Percentiles rank a stretch among this genome's conserved stretches.
Conservation (phyloP, 192 early-diverging fungal species). For the Umbelopsis sp. region DNA sequence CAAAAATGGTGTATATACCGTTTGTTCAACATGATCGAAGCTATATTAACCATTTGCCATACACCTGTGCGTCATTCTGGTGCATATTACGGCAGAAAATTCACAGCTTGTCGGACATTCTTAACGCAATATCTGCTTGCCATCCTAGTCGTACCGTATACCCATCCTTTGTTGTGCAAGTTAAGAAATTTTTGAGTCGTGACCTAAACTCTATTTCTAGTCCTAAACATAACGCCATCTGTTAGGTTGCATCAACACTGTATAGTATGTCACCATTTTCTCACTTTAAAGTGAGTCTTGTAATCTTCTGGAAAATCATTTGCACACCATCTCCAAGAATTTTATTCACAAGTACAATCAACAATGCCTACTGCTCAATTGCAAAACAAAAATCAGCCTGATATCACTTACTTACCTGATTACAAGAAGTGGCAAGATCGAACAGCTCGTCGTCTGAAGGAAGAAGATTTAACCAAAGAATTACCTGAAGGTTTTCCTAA, state of each 20-base stretch:
- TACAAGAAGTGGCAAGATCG: conserved; percentile 26
- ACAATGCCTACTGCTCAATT: conserved; percentile 32
- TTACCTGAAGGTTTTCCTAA: conserved; percentile 29
- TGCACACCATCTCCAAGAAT: background rate
- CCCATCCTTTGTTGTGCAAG: too few species aligned
- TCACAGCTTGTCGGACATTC: too few species aligned
- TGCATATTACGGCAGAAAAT: too few species aligned
- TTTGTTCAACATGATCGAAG: background rate
- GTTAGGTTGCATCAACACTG: background rate
- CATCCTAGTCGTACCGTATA: too few species aligned
- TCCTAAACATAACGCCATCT: background rate
- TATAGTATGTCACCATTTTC: conserved; percentile 11
- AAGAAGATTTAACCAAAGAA: conserved; percentile 21
- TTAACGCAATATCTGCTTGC: too few species aligned
- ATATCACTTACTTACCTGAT: conserved; percentile 30
- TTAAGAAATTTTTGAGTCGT: background rate
- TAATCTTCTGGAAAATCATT: background rate
- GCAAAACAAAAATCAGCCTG: conserved; percentile 27
- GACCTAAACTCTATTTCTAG: conserved; percentile 17
- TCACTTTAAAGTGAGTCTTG: background rate
- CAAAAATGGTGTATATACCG: background rate
- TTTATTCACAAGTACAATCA: background rate
- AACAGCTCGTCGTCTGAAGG: conserved; percentile 23
- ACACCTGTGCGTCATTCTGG: too few species aligned
- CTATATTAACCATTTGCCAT: too few species aligned